A percentile compares a stretch with the other conserved stretches of the same genome.
These are phyloP conservation scores for Aspergillus nomiae DNA, from an alignment of 2,329 filamentous ascomycete species.

Conservation along the genomic window DNA sequence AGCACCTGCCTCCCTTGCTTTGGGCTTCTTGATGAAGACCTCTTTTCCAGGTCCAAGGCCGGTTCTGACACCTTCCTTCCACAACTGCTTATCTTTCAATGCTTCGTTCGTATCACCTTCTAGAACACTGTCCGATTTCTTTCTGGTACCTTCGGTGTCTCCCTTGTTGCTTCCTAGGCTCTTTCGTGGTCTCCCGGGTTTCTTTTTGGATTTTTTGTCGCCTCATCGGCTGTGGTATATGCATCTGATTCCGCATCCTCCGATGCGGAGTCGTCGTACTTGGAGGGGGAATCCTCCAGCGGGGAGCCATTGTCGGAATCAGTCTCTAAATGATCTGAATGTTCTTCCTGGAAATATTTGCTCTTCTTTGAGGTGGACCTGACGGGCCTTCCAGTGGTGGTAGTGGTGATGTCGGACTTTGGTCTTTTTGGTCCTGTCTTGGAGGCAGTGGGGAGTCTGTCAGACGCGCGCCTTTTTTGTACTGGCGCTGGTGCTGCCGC, in stretches of 20 bases:
- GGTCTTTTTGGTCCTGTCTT: constrained; percentile 34
- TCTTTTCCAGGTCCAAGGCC: constrained; percentile 61
- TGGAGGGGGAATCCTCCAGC: constrained; percentile 16
- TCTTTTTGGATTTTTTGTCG: not conserved
- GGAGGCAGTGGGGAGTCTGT: constrained; percentile 29
- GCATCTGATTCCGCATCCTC: constrained; percentile 9
- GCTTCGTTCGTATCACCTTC: constrained; percentile 53
- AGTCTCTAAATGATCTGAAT: constrained; percentile 35
- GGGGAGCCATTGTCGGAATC: constrained; percentile 31
- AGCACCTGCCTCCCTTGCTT: constrained; percentile 62
- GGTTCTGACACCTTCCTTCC: constrained; percentile 58
- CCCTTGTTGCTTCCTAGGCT: constrained; percentile 49
- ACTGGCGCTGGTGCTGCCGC: constrained; percentile 32
- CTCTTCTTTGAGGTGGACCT: constrained; percentile 51
- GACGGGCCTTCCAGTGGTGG: constrained; percentile 18
- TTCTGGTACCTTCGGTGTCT: not conserved
- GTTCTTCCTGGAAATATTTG: constrained; percentile 53
- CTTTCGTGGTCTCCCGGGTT: not conserved
- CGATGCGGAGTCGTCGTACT: constrained; percentile 18
- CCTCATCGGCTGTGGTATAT: not conserved
- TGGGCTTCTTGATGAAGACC: constrained; percentile 64
- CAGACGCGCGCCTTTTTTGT: constrained; percentile 39
- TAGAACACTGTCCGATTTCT: not conserved
- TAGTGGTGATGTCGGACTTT: constrained; percentile 26
- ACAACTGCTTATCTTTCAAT: constrained; percentile 52